phyloP scores from a whole-genome alignment of 2,329 filamentous ascomycete genomes.

The Beauveria rudraprayagi region DNA sequence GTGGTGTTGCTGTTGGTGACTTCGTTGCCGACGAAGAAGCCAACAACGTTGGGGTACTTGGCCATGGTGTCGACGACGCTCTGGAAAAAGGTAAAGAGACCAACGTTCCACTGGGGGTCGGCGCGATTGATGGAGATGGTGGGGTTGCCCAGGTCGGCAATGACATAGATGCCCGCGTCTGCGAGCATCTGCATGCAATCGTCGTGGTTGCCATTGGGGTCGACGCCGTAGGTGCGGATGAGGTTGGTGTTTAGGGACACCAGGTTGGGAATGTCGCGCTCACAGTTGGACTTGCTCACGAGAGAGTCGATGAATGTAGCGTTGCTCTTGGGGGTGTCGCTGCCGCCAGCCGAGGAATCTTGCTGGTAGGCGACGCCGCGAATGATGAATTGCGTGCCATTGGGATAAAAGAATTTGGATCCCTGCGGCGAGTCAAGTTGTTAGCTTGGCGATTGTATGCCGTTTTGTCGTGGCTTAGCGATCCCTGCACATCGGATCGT shows the following conservation, averaged over 20 bases:
- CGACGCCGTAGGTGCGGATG: constrained; percentile 89
- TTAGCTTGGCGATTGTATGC: background rate
- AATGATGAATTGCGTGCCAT: constrained; percentile 63
- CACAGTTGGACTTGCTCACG: constrained; percentile 60
- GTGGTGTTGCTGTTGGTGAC: constrained; percentile 85
- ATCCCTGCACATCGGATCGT: constrained; percentile 14
- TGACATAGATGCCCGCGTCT: constrained; percentile 86
- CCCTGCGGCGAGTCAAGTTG: constrained; percentile 38
- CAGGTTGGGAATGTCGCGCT: constrained; percentile 78
- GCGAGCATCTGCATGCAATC: constrained; percentile 78
- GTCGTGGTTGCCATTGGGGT: constrained; percentile 69
- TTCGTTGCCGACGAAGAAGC: constrained; percentile 98
- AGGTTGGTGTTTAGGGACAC: constrained; percentile 76
- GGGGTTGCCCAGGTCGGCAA: constrained; percentile 84
- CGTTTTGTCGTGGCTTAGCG: background rate
- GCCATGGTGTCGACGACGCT: constrained; percentile 72
- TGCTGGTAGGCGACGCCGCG: constrained; percentile 94
- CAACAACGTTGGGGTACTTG: constrained; percentile 83
- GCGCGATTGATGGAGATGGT: constrained; percentile 76
- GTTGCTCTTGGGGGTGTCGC: constrained; percentile 28
- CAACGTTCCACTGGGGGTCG: constrained; percentile 67
- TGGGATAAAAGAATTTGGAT: constrained; percentile 84
- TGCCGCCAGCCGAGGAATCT: constrained; percentile 53
- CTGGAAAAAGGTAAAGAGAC: constrained; percentile 74
- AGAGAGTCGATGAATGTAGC: constrained; percentile 70